Percentiles rank a stretch among this genome's conserved stretches.
These are phyloP conservation scores for Cucumis melo DNA, from an alignment of 306 rosid species.

Conservation along the genomic window DNA sequence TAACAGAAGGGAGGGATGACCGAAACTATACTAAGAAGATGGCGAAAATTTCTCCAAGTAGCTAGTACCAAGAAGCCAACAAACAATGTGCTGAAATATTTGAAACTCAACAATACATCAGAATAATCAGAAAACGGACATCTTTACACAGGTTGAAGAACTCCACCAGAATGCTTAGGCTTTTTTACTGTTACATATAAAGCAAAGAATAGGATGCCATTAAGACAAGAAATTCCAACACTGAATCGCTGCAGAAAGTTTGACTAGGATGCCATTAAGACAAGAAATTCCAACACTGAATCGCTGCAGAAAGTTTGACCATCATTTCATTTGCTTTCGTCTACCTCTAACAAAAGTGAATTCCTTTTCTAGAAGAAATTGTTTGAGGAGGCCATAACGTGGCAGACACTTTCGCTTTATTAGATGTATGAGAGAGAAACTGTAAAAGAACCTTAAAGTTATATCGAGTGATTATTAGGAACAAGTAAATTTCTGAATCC, in stretches of 20 bases:
- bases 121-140: neutral
- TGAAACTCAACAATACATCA: neutral
- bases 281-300: neutral
- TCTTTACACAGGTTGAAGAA: neutral
- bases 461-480: neutral
- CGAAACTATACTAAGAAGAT: neutral
- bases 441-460: neutral
- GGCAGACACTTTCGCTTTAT: too few relatives aligned
- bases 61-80: neutral
- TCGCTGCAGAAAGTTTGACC: neutral
- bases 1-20: neutral
- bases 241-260: neutral
- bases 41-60: neutral
- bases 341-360: neutral
- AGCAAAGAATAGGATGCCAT: neutral
- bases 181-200: neutral
- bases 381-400: neutral
- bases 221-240: neutral
- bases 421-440: neutral
- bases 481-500: too few relatives aligned
- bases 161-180: neutral
- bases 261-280: neutral
- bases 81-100: neutral
- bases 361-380: neutral
- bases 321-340: neutral